These are phyloP conservation scores for Magnolia changhungtana DNA, from an alignment of 164 flowering plant species.

Conservation along the genomic window DNA sequence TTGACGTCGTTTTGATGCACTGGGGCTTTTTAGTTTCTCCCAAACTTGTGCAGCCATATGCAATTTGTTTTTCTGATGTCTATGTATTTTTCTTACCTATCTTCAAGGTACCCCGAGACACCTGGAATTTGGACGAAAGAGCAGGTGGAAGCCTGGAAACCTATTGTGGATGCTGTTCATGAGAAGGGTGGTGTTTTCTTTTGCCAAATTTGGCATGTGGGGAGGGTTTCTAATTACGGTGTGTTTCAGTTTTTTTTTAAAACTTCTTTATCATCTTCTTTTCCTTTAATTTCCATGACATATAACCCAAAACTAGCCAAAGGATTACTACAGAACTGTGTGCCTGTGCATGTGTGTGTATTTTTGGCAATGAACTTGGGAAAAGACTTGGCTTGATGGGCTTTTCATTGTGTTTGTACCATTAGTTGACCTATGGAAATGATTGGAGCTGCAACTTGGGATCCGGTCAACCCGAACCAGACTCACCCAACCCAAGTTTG, in stretches of 20 bases:
- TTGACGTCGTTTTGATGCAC: neutral
- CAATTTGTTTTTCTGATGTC: neutral
- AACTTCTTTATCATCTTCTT: neutral
- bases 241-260: neutral
- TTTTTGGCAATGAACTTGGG: neutral
- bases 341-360: too few relatives aligned
- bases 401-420: too few relatives aligned
- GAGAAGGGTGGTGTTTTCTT: slow-evolving; percentile 31
- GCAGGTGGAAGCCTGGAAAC: slow-evolving; percentile 37
- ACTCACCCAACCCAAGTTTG: too few relatives aligned
- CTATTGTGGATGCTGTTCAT: slow-evolving; percentile 35
- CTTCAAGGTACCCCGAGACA: slow-evolving; percentile 21
- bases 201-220: slow-evolving; percentile 34
- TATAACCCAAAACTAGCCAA: neutral
- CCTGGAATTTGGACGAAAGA: slow-evolving; percentile 36
- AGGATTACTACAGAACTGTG: neutral
- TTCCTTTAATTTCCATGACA: neutral
- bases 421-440: too few relatives aligned
- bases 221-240: slow-evolving; percentile 29
- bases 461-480: too few relatives aligned
- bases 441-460: too few relatives aligned
- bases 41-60: neutral
- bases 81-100: neutral
- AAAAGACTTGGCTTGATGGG: too few relatives aligned
- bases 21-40: neutral